Base-by-base conservation (phyloP, 371 early-diverging fungal genomes). In the Haplosporangium sp. region DNA sequence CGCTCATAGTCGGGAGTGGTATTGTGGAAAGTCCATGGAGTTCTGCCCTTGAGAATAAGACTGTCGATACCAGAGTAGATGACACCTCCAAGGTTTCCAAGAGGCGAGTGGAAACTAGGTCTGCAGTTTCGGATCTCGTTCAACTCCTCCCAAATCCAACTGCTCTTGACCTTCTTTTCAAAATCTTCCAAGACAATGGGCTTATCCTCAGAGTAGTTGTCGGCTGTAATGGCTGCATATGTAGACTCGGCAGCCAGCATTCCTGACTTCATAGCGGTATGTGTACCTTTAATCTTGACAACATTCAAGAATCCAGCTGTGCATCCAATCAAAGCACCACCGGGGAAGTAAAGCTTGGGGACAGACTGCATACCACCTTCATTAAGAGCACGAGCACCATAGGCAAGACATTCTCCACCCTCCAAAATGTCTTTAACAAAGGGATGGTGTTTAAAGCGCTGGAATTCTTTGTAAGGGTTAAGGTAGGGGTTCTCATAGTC, bases 261-360 rank as follows among this genome's bases (percentile, higher is more conserved):
- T 63, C 98, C 98, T 27, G 95, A 94, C 83, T 96, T 96, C 98
- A 99, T 98, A 65, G 99, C 98, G 37, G 96, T 97, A 86, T 99
- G 99, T 1, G 98, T 99, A 44, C 99, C 99, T 88, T 99, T 99
- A 82, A 99, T 97, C 87, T 99, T 99, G 68, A 98, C 95, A 56
- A 99, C 92, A 84, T 99, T 99, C 78, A 99, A 70, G 86, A 98
- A 97, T 4, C 99, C 98, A 59, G 99, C 99, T 0, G 98, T 92
- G 83, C 96, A 96, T 37, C 99, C 99, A 73, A 99, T 93, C 71
- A 99, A 86, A 20, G 98, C 98, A 40, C 97, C 98, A 72, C 99
- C 99, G 27, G 98, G 97, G 90, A 98, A 96, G 44, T 87, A 88
- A 38, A 98, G 85, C 86, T 97, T 96, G 59, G 99, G 99, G 66